Base-by-base conservation (phyloP, 1,284 basidiomycete genomes). In the Somion occarium region DNA sequence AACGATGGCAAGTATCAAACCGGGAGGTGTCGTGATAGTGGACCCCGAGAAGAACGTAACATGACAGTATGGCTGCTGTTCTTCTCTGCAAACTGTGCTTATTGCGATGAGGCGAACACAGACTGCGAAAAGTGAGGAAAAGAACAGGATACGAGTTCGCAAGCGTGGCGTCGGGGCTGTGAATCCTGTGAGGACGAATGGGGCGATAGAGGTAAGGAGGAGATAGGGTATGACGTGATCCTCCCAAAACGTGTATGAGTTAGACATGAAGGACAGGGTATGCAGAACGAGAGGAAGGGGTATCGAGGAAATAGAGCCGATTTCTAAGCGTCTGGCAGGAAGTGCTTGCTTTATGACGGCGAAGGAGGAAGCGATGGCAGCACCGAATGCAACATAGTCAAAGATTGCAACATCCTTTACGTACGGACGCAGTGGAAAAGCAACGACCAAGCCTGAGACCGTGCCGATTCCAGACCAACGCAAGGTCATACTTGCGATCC, bases 231-330 rank as follows among this genome's bases (percentile, higher is more conserved):
- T 76, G 48, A 93, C 74, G 30, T 80, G 79, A 65, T 98, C 95
- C 76, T 99, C 97, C 90, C 93, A 98, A 65, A 99, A 83, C 26
- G 91, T 91, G 72, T 92, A 97, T 0, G 93, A 97, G 72, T 98
- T 99, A 22, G 92, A 94, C 11, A 88, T 78, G 67, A 93, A 93
- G 2, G 84, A 75, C 3, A 88, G 50, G 2, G 83, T 69, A 58
- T 95, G 91, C 4, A 93, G 69, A 52, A 83, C 54, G 45, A 90
- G 76, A 38, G 78, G 65, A 23, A 87, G 59, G 19, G 70, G 77
- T 50, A 66, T 64, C 47, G 72, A 77, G 46, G 61, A 62, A 27
- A 70, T 46, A 20, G 55, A 49, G 11, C 58, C 27, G n/a, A 55
- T 58, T 7, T 39, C 4, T 2, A 15, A 20, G 43, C 19, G 11